Conservation (phyloP, 306 rosid species). For the Cyamopsis tetragonoloba region DNA sequence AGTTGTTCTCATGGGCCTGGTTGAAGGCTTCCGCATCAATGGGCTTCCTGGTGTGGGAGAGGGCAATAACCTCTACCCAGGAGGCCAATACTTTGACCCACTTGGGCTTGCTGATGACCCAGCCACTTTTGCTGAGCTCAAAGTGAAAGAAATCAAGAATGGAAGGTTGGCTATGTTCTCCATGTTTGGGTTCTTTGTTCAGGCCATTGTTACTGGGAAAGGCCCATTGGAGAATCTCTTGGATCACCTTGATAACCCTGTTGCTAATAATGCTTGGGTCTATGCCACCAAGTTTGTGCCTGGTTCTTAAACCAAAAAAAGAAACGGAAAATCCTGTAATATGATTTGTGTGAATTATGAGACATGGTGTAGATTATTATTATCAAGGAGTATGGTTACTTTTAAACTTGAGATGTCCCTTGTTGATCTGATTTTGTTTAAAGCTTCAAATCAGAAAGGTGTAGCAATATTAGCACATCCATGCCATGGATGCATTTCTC, state of each 20-base stretch:
- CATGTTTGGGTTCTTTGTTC: slow-evolving; percentile 95
- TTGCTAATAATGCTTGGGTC: slow-evolving; percentile 92
- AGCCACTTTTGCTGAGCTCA: slow-evolving; percentile 71
- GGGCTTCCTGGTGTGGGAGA: slow-evolving; percentile 90
- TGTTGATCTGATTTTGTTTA: background rate
- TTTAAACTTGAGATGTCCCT: background rate
- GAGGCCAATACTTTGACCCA: slow-evolving; percentile 93
- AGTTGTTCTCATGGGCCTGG: slow-evolving; percentile 82
- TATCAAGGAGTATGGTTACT: slow-evolving; percentile 11
- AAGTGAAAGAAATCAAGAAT: slow-evolving; percentile 89
- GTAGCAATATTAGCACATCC: background rate
- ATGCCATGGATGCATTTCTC: background rate
- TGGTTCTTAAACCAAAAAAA: slow-evolving; percentile 57
- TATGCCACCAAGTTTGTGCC: slow-evolving; percentile 93
- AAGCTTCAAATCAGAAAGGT: background rate
- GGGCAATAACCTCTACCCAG: slow-evolving; percentile 82
- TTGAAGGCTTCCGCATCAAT: slow-evolving; percentile 84
- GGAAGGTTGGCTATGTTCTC: slow-evolving; percentile 91
- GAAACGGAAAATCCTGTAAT: too few species aligned
- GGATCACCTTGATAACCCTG: slow-evolving; percentile 89
- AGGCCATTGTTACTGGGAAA: slow-evolving; percentile 92
- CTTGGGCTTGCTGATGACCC: slow-evolving; percentile 93
- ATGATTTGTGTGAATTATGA: slow-evolving; percentile 21
- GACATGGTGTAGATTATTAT: slow-evolving; percentile 20
- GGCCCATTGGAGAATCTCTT: slow-evolving; percentile 86